Evolutionary conservation across 2,329 filamentous ascomycete species (phyloP).

Genomic region (Neophaeococcomyces aloes): DNA sequence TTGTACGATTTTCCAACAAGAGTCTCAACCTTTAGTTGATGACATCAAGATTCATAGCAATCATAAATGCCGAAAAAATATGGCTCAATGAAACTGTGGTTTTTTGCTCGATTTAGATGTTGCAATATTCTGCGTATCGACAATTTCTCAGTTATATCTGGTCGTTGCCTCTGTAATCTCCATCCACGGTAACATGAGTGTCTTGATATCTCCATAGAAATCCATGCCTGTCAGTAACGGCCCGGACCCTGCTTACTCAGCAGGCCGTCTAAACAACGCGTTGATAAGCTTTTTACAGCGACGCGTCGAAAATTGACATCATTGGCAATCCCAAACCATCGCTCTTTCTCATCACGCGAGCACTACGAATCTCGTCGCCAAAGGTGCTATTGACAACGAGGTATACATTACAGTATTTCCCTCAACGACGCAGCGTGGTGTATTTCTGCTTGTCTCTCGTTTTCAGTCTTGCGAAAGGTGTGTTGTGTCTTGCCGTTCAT

Average conservation of each 20-base stretch:
- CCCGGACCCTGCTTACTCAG: background rate
- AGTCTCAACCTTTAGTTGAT: background rate
- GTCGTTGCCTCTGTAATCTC: background rate
- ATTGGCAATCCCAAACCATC: background rate
- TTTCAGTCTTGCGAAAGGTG: background rate
- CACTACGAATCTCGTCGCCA: background rate
- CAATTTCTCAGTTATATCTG: background rate
- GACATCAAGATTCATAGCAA: background rate
- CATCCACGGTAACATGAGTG: no score
- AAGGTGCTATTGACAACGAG: background rate
- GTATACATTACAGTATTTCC: background rate
- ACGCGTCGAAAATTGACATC: constrained; percentile 8
- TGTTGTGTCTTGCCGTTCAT: background rate
- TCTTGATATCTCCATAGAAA: no score
- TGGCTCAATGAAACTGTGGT: background rate
- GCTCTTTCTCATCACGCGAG: background rate
- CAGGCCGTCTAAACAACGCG: constrained; percentile 4
- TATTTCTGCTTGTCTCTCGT: background rate
- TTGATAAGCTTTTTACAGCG: background rate
- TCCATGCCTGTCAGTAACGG: background rate
- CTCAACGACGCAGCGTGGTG: background rate
- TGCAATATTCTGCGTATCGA: background rate
- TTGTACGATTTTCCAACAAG: background rate
- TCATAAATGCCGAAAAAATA: background rate
- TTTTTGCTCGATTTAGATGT: background rate